These are phyloP conservation scores for Thyridium curvatum DNA, from an alignment of 2,329 filamentous ascomycete genomes.

Conservation along the genomic window DNA sequence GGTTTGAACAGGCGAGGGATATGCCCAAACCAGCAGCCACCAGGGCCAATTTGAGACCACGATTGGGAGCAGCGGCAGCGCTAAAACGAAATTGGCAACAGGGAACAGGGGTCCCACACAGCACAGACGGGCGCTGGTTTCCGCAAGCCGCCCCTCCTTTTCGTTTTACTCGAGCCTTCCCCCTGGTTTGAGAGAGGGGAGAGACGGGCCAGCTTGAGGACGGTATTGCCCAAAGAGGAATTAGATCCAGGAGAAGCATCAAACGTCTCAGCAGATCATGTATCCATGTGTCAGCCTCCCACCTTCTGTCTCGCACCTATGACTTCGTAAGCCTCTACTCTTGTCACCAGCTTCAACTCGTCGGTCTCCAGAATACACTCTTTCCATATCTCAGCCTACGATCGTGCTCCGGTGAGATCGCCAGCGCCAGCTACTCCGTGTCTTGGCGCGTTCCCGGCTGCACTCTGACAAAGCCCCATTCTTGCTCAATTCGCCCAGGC, in stretches of 20 bases:
- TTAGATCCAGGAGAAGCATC: background rate
- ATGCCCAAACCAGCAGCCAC: too few relatives aligned
- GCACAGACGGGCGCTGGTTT: background rate
- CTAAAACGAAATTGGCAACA: constrained; percentile 4
- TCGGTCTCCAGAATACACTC: too few relatives aligned
- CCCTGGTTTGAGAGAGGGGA: constrained; percentile 9
- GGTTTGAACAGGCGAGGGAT: too few relatives aligned
- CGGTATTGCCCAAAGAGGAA: constrained; percentile 1
- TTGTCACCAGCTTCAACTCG: too few relatives aligned
- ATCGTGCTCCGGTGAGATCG: too few relatives aligned
- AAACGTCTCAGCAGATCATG: constrained; percentile 27
- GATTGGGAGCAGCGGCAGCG: background rate
- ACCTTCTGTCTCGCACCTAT: constrained; percentile 5
- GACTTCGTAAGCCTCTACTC: too few relatives aligned
- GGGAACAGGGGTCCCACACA: background rate
- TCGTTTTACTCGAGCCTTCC: constrained; percentile 9
- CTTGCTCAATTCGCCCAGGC: too few relatives aligned
- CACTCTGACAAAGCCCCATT: background rate
- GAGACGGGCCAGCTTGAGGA: background rate
- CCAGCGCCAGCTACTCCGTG: too few relatives aligned
- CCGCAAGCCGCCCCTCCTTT: constrained; percentile 3
- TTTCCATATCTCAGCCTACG: background rate
- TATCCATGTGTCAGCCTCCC: constrained; percentile 21
- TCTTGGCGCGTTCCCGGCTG: background rate
- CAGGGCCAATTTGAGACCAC: too few relatives aligned